Base-by-base conservation (phyloP, 2,329 filamentous ascomycete genomes). In the Emergomyces africanus region DNA sequence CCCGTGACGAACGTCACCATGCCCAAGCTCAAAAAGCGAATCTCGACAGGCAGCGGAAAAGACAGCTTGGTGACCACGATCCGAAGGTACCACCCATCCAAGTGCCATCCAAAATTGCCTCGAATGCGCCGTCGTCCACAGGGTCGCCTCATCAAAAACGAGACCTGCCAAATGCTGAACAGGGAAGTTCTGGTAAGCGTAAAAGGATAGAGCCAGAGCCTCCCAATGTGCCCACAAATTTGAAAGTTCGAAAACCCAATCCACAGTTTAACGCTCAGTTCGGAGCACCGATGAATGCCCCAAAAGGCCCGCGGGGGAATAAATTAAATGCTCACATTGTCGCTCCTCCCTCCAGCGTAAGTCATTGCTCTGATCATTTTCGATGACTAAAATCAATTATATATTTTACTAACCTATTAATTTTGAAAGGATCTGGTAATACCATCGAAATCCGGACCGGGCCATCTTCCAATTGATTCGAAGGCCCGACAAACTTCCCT, bases 61-160 rank as follows among this genome's bases (percentile, higher is more conserved):
- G 67, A 54, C 75, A 78, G 55, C 67, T 77, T 49, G 75, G 73
- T 41, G 72, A 71, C 6, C 76, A 78, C 64, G 73, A 75, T 61
- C 74, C 72, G 5, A 74, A 74, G 57, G 72, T 79, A 15, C 77
- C 77, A 5, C 59, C 66, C 18, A 67, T 75, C 55, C 69, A 72
- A 54, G 67, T 70, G 5, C 65, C 70, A 5, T 65, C 61, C 20
- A 65, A 62, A 41, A 58, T 62, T 2, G n/a, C 39, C 39, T 20
- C 54, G 12, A 55, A 55, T 20, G 8, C 25, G 18, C 57, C 66
- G n/a, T 14, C 60, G 23, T 42, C 28, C 15, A 18, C 39, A 18
- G 35, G 15, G 8, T 20, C 25, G 10, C 54, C 39, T 30, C 39
- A 42, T n/a, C 54, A 42, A 55, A 30, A 10, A 33, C 50, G 25